Conservation (phyloP, 1,139 yeast genomes). For the Kazachstania sp. region DNA sequence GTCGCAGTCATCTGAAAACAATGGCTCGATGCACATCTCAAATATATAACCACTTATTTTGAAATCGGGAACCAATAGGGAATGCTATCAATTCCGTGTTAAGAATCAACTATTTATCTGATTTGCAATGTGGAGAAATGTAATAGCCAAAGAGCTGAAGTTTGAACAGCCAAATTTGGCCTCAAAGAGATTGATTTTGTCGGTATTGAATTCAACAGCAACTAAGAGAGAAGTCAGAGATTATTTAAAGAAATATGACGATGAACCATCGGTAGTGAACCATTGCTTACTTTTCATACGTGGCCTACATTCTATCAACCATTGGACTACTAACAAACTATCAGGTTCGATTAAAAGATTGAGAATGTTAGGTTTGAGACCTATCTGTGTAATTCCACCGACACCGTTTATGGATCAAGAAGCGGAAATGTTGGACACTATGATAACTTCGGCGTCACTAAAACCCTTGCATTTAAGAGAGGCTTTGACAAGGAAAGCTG, state of each 20-base stretch:
- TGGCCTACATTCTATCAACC: conserved; percentile 12
- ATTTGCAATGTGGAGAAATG: conserved; percentile 2
- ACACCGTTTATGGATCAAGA: conserved; percentile 14
- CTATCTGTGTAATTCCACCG: conserved; percentile 26
- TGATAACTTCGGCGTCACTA: conserved; percentile 18
- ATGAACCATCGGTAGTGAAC: conserved; percentile 15
- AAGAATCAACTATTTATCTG: neutral
- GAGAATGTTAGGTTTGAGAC: conserved; percentile 25
- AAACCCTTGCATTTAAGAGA: conserved; percentile 20
- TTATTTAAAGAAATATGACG: conserved; percentile 49
- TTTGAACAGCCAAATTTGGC: conserved; percentile 24
- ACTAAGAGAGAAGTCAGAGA: conserved; percentile 68
- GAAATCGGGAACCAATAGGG: no score
- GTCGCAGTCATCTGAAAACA: no score
- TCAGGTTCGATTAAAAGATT: conserved; percentile 20
- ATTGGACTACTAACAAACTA: conserved; percentile 11
- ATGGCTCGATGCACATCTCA: no score
- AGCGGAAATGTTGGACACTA: conserved; percentile 20
- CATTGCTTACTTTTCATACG: conserved; percentile 27
- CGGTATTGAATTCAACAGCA: conserved; percentile 65
- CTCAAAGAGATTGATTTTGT: conserved; percentile 46
- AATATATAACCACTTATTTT: no score
- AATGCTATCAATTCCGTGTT: no score
- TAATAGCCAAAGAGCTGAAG: conserved; percentile 1
- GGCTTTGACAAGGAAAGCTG: conserved; percentile 11